These are phyloP conservation scores for Lachancea sp. DNA, from an alignment of 805 yeast species.

Conservation along the genomic window DNA sequence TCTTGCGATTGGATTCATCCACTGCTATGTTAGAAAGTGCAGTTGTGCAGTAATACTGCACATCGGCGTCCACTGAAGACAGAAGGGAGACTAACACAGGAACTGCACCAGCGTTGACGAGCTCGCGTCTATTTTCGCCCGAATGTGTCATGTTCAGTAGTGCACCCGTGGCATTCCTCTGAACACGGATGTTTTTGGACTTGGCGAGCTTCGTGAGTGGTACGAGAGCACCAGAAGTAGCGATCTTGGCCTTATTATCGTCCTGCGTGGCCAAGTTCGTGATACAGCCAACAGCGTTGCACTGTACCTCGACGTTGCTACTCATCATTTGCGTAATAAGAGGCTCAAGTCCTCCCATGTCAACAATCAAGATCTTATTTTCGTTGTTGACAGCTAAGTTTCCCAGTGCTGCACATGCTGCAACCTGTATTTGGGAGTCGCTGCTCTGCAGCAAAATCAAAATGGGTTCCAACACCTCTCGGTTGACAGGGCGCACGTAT, in stretches of 20 bases:
- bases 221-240: constrained; percentile 89
- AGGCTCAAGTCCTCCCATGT: constrained; percentile 97
- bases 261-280: constrained; percentile 97
- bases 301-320: constrained; percentile 94
- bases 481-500: constrained; percentile 82
- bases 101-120: constrained; percentile 96
- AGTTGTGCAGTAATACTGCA: constrained; percentile 96
- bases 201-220: constrained; percentile 93
- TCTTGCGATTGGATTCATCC: constrained; percentile 84
- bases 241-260: constrained; percentile 92
- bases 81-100: constrained; percentile 88
- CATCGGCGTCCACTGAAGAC: constrained; percentile 87
- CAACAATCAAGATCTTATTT: constrained; percentile 87
- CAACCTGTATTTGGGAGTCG: constrained; percentile 94
- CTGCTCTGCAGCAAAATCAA: constrained; percentile 75
- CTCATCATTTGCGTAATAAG: constrained; percentile 96
- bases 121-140: constrained; percentile 89
- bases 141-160: constrained; percentile 97
- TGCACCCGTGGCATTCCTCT: constrained; percentile 98
- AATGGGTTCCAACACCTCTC: constrained; percentile 91
- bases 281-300: constrained; percentile 98
- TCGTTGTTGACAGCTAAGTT: constrained; percentile 95
- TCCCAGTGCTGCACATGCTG: constrained; percentile 99
- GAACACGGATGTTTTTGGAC: constrained; percentile 91
- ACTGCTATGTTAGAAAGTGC: constrained; percentile 96